Evolutionary conservation across 176 grass and related monocot species (phyloP).

Genomic region (Carex littledalei): DNA sequence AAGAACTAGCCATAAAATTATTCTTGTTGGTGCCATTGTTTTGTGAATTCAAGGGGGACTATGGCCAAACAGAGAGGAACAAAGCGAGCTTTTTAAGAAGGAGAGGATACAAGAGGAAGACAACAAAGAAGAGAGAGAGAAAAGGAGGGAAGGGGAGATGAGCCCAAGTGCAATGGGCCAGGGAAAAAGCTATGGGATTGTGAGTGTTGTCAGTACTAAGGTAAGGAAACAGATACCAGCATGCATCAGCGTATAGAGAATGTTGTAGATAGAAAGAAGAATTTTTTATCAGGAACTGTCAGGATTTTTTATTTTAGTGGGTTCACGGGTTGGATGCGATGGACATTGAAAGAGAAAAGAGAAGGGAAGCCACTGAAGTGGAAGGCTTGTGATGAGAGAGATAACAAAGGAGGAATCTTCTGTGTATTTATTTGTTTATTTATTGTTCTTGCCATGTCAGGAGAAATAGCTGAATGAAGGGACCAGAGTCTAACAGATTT

Average conservation of each 20-base stretch:
- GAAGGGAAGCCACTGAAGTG: neutral
- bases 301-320: neutral
- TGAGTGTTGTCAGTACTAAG: slow-evolving; percentile 7
- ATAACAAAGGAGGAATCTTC: neutral
- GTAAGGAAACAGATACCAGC: neutral
- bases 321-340: neutral
- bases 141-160: no score
- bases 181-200: neutral
- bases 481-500: neutral
- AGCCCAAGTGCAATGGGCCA: slow-evolving; percentile 55
- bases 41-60: neutral
- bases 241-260: neutral
- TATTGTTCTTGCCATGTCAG: neutral
- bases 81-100: slow-evolving; percentile 36
- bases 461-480: neutral
- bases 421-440: neutral
- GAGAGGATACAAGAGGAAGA: slow-evolving; percentile 30
- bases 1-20: neutral
- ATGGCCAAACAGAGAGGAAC: slow-evolving; percentile 47
- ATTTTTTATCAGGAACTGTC: neutral
- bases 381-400: slow-evolving; percentile 10
- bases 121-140: slow-evolving; percentile 37
- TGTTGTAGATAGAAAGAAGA: neutral
- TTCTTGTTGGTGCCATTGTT: neutral
- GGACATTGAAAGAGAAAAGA: neutral